These are phyloP conservation scores for Blastocystis sp. DNA, from an alignment of 352 stramenopile species.

Conservation along the genomic window DNA sequence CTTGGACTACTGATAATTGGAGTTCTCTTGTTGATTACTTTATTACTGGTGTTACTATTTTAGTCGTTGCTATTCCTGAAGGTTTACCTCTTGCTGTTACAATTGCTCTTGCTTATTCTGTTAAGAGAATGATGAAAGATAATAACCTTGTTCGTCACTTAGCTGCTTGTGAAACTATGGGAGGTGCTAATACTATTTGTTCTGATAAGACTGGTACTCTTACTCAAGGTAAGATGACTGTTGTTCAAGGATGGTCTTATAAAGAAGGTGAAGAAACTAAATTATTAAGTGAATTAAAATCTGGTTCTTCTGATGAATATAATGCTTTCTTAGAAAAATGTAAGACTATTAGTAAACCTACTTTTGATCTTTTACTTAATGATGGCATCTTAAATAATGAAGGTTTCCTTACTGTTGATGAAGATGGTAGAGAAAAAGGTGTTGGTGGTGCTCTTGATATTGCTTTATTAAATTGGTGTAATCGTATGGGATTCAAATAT, in stretches of 20 bases:
- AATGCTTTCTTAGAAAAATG: conserved; percentile 20
- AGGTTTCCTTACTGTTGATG: conserved; percentile 21
- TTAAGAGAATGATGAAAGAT: conserved; percentile 54
- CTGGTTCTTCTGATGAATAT: conserved; percentile 8
- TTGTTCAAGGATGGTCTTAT: conserved; percentile 50
- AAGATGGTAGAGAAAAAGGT: conserved; percentile 10
- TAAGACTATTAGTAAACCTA: not conserved
- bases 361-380: conserved; percentile 10
- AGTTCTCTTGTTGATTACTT: conserved; percentile 53
- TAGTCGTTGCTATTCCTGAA: conserved; percentile 88
- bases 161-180: conserved; percentile 69
- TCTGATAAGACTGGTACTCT: conserved; percentile 92
- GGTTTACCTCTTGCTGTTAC: conserved; percentile 86
- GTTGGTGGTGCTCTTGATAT: conserved; percentile 28
- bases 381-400: conserved; percentile 34
- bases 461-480: conserved; percentile 29
- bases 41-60: conserved; percentile 61
- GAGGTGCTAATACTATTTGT: conserved; percentile 75
- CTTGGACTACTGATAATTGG: conserved; percentile 32
- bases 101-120: conserved; percentile 77
- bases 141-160: conserved; percentile 65
- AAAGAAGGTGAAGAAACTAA: conserved; percentile 44
- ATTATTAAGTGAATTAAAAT: conserved; percentile 22
- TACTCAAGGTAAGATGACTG: conserved; percentile 83
- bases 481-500: conserved; percentile 21